These are phyloP conservation scores for Nicotiana tabacum DNA, from an alignment of 257 asterid species.

Conservation along the genomic window DNA sequence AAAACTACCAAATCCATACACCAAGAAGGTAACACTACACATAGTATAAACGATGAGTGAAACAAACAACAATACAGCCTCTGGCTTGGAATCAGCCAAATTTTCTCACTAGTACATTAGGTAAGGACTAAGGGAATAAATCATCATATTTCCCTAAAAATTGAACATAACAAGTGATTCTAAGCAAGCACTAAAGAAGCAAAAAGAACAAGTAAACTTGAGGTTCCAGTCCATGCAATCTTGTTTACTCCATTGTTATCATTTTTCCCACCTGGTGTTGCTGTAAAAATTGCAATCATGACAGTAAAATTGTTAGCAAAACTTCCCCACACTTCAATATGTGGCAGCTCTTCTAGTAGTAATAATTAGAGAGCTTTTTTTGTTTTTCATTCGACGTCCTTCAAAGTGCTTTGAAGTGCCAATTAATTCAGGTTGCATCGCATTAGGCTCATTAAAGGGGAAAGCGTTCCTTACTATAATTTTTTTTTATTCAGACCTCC, in stretches of 20 bases:
- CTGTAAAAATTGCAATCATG: background rate
- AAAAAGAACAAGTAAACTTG: conserved; percentile 33
- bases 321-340: background rate
- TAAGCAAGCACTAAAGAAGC: conserved; percentile 39
- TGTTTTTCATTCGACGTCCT: too few species aligned
- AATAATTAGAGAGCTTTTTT: too few species aligned
- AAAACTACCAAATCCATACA: background rate
- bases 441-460: too few species aligned
- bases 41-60: background rate
- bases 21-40: background rate
- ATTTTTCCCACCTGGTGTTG: background rate
- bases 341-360: background rate
- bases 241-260: conserved; percentile 26
- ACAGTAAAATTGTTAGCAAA: background rate
- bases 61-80: background rate
- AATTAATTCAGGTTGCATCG: too few species aligned
- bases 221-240: conserved; percentile 38
- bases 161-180: background rate
- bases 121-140: too few species aligned
- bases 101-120: too few species aligned
- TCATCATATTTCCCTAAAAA: background rate
- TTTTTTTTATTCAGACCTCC: too few species aligned
- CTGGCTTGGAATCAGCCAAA: background rate
- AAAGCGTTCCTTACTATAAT: too few species aligned
- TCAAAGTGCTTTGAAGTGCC: too few species aligned